Evolutionary conservation across 2,329 filamentous ascomycete genomes (phyloP).

Genomic region (Alternaria burnsii): DNA sequence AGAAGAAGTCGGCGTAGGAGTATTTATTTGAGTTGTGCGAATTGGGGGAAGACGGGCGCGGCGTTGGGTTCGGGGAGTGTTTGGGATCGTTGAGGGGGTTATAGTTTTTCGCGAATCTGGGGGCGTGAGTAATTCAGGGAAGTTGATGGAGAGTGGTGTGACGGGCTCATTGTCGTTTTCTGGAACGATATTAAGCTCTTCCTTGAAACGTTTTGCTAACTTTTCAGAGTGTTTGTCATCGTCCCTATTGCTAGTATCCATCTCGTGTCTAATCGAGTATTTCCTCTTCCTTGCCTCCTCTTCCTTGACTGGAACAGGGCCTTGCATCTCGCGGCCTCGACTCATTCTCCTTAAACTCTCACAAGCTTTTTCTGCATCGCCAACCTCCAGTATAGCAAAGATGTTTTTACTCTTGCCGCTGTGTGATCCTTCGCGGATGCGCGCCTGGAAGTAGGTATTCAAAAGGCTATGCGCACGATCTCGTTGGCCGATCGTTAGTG

Average conservation of each 20-base stretch:
- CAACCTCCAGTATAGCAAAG: slow-evolving; percentile 10
- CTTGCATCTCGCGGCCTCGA: slow-evolving; percentile 10
- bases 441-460: slow-evolving; percentile 20
- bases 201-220: neutral
- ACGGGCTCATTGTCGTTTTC: neutral
- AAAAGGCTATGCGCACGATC: slow-evolving; percentile 23
- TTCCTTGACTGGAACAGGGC: neutral
- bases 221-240: neutral
- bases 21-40: neutral
- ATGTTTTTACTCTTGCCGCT: neutral
- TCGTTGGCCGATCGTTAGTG: slow-evolving; percentile 15
- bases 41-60: slow-evolving; percentile 4
- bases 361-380: slow-evolving; percentile 23
- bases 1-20: neutral
- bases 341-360: slow-evolving; percentile 20
- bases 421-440: slow-evolving; percentile 13
- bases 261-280: slow-evolving; percentile 6
- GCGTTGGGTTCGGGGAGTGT: slow-evolving; percentile 2
- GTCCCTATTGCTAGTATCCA: neutral
- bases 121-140: neutral
- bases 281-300: slow-evolving; percentile 10
- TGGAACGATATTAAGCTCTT: neutral
- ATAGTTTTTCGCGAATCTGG: neutral
- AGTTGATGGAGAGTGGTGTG: neutral
- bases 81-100: neutral